A percentile compares a stretch with the other conserved stretches of the same genome.
These are phyloP conservation scores for Volvariella surrecta DNA, from an alignment of 1,284 basidiomycete genomes.

Conservation along the genomic window DNA sequence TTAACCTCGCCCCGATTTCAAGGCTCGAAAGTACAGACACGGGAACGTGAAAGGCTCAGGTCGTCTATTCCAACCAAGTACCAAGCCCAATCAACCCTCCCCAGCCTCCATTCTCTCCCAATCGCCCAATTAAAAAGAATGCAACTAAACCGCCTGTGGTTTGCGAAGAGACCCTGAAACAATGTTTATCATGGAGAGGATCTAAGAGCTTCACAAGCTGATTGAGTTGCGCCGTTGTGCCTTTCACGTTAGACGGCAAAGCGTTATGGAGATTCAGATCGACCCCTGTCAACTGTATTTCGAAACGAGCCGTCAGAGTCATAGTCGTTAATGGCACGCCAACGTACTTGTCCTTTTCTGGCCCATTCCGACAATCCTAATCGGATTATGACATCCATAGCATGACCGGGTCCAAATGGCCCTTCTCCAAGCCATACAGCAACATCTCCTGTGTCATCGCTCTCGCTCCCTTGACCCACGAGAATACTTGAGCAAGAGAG, in stretches of 20 bases:
- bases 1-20: too few species aligned
- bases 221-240: constrained; percentile 7
- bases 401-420: constrained; percentile 21
- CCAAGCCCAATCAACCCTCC: constrained; percentile 23
- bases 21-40: too few species aligned
- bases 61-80: constrained; percentile 20
- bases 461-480: constrained; percentile 42
- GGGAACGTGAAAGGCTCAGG: constrained; percentile 1
- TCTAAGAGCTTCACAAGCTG: constrained; percentile 11
- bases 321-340: constrained; percentile 5
- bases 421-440: constrained; percentile 41
- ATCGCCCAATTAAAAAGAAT: constrained; percentile 20
- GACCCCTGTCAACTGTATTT: neutral
- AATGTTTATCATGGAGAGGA: constrained; percentile 18
- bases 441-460: constrained; percentile 45
- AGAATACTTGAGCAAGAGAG: constrained; percentile 41
- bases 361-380: constrained; percentile 20
- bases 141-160: constrained; percentile 15
- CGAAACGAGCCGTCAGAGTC: neutral
- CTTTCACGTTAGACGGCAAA: constrained; percentile 8
- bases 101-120: constrained; percentile 16
- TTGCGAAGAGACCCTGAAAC: constrained; percentile 18
- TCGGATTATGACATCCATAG: constrained; percentile 18
- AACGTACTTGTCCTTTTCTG: constrained; percentile 10
- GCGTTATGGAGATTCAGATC: neutral